Evolutionary conservation across 768 basidiomycete species (phyloP), one percentile per base, ranked within the genome.

Genomic region (Psilocybe sp.): DNA sequence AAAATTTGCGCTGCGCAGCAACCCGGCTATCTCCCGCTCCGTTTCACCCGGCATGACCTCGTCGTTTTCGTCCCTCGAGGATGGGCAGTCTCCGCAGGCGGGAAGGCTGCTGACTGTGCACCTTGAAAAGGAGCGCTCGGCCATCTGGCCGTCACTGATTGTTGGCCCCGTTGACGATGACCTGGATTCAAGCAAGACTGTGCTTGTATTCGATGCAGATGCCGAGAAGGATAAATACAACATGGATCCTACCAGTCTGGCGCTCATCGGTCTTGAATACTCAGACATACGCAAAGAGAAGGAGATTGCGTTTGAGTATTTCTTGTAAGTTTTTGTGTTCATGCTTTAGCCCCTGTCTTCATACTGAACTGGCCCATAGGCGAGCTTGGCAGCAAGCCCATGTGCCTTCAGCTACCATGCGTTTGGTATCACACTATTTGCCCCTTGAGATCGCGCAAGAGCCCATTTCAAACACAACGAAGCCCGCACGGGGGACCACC

Each of bases 231-330:
- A 79, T 40, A 76, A 79, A 58, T 92, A 87, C 56, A 91, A 92
- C 56, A 89, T 92, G 87, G 89, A 92, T 63, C 83, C 89, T 1
- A 92, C 89, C 12, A 91, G 89, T 66, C 69, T 92, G 20, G 81
- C 84, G 1, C 67, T 91, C 46, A 77, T 83, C 52, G 89, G 78
- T 8, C 69, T 89, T 38, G 89, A 92, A 56, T 61, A 85, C 36
- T 78, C 79, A 42, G 89, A 91, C 62, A 88, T 92, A 43, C 76
- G 86, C 41, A 84, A 83, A 61, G 80, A 89, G 44, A 81, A 77
- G 51, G 84, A 87, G 39, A 85, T 83, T 51, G 89, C 89, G 3
- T 92, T 92, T 55, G 89, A 91, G 68, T 89, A 78, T 57, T 88
- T 90, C 57, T 64, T 89, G 89, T 86, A 60, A 63, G 88, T 76